Base-by-base conservation (phyloP, 2,329 filamentous ascomycete species). In the Orbilia ellipsospora region DNA sequence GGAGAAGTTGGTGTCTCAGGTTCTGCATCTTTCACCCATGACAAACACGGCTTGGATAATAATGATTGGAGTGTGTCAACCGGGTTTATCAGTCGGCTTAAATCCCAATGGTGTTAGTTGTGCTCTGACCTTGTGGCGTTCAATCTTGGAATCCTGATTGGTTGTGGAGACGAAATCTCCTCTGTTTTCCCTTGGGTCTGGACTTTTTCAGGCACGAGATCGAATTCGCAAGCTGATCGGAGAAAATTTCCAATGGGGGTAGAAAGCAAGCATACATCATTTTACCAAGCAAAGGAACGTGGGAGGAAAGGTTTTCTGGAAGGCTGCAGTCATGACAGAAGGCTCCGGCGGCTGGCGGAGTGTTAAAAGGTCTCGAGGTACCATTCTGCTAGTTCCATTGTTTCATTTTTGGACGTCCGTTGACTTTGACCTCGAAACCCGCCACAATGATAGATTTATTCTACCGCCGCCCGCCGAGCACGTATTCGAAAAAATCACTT, bases 401-500 rank as follows among this genome's bases (percentile, higher is more conserved):
- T 36, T 55, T 31, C 6, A 20, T 52, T 23, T 51, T 52, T 52
- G n/a, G 16, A 18, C 10, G n/a, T 20, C 16, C 40, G 20, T 16
- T 13, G 28, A 18, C 23, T 45, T 42, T 20, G n/a, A 12, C 15
- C 18, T 28, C 42, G 20, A 31, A 62, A 51, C 36, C 42, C 44
- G 45, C 26, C 23, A 51, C 4, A 15, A 74, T 74, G 70, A 59
- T 74, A 48, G 70, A 74, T 44, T 18, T 74, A 56, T 74, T 74
- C 28, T 74, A 74, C 23, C 70, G 70, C 18, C 70, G 70, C 15
- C 70, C 70, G 15, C 36, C 62, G 16, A 74, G 57, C 45, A 68
- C 50, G 5, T 68, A 57, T 40, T 74, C 70, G 15, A 50, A 36
- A 26, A 52, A 51, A 44, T 63, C 70, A 8, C 67, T 63, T 20